A percentile compares a stretch with the other conserved stretches of the same genome.
phyloP scores from a whole-genome alignment of 495 filamentous ascomycete species.

The Aspergillus saccharolyticus region DNA sequence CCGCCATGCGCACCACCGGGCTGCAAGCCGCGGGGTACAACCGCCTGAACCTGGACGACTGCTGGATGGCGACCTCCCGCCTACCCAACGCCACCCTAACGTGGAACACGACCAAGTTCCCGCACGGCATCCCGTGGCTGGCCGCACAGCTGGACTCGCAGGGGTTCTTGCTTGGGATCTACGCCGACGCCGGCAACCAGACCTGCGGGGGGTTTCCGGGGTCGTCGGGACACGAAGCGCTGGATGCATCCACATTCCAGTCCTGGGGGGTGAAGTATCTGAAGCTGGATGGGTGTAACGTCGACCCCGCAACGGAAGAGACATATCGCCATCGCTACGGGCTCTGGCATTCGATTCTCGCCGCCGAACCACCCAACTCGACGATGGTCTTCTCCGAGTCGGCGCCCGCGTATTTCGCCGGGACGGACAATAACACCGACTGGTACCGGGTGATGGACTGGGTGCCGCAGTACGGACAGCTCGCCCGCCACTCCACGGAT shows the following conservation, averaged over 20 bases:
- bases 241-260: slow-evolving; percentile 35
- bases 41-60: slow-evolving; percentile 40
- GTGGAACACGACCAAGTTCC: slow-evolving; percentile 35
- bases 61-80: slow-evolving; percentile 34
- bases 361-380: slow-evolving; percentile 20
- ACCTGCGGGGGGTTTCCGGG: slow-evolving; percentile 40
- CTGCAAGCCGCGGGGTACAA: slow-evolving; percentile 37
- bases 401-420: slow-evolving; percentile 38
- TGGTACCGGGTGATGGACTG: slow-evolving; percentile 41
- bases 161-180: slow-evolving; percentile 39
- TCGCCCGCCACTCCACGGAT: slow-evolving; percentile 41
- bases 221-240: slow-evolving; percentile 31
- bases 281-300: slow-evolving; percentile 39
- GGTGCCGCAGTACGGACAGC: slow-evolving; percentile 32
- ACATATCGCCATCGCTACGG: slow-evolving; percentile 31
- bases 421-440: slow-evolving; percentile 26
- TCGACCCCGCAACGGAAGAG: slow-evolving; percentile 25
- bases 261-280: slow-evolving; percentile 41
- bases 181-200: slow-evolving; percentile 36
- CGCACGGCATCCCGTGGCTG: slow-evolving; percentile 38
- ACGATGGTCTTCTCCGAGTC: slow-evolving; percentile 39
- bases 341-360: slow-evolving; percentile 31
- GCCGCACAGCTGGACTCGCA: slow-evolving; percentile 25
- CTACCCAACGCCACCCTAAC: slow-evolving; percentile 27
- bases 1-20: slow-evolving; percentile 34